These are phyloP conservation scores for Aegilops tauschii DNA, from an alignment of 176 grass and related monocot genomes.

Conservation along the genomic window DNA sequence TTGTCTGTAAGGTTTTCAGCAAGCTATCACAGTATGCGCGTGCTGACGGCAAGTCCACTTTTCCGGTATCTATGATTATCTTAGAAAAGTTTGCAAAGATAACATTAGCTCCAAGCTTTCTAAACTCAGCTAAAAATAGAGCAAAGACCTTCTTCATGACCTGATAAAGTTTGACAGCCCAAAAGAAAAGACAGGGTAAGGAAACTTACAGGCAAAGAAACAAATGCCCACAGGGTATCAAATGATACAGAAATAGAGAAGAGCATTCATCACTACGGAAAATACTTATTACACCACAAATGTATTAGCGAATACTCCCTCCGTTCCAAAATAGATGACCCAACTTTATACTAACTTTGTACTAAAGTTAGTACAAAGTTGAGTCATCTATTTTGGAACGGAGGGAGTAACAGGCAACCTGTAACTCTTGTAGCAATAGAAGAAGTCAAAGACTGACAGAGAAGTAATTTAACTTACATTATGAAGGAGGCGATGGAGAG, in stretches of 20 bases:
- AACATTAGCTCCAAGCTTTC: conserved; percentile 82
- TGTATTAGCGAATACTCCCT: background rate
- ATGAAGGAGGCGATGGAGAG: conserved; percentile 92
- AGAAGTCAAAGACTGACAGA: conserved; percentile 2
- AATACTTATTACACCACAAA: background rate
- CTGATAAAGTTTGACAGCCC: conserved; percentile 43
- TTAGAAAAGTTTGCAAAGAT: conserved; percentile 95
- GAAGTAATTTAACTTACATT: conserved; percentile 58
- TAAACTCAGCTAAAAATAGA: conserved; percentile 70
- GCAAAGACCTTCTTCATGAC: conserved; percentile 97
- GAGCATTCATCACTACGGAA: background rate
- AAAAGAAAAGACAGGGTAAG: conserved; percentile 19
- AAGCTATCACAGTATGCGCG: conserved; percentile 84
- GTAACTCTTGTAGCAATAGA: conserved; percentile 14
- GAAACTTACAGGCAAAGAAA: conserved; percentile 14
- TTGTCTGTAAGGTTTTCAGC: conserved; percentile 93
- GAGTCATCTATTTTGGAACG: too few relatives aligned
- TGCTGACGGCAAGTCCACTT: conserved; percentile 73
- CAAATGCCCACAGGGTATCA: background rate
- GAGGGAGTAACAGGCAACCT: background rate
- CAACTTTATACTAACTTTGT: too few relatives aligned
- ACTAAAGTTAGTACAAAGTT: too few relatives aligned
- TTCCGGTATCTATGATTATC: conserved; percentile 99
- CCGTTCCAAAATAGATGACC: too few relatives aligned
- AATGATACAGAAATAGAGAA: conserved; percentile 9